Percentiles rank a stretch among this genome's conserved stretches.
phyloP scores from a whole-genome alignment of 192 early-diverging fungal species.

The Coemansia sp. region DNA sequence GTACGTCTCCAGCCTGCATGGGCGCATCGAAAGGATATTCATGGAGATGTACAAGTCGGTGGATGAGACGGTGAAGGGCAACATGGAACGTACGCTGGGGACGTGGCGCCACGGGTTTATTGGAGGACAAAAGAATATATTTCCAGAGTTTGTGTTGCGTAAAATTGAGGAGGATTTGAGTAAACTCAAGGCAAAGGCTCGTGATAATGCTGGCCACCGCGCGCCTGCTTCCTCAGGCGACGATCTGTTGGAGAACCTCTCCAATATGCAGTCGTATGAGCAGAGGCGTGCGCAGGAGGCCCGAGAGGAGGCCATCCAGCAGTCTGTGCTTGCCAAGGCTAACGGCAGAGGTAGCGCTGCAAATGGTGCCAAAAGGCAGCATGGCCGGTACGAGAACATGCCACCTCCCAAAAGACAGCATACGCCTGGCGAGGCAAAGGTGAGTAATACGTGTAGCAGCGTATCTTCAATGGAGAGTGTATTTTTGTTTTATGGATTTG shows the following conservation, averaged over 20 bases:
- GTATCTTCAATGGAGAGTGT: too few relatives aligned
- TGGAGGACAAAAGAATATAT: slow-evolving; percentile 34
- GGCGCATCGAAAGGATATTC: slow-evolving; percentile 73
- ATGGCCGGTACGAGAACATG: slow-evolving; percentile 2
- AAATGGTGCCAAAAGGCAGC: neutral
- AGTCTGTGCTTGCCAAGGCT: slow-evolving; percentile 26
- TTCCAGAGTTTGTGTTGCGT: slow-evolving; percentile 49
- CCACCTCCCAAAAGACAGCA: slow-evolving; percentile 24
- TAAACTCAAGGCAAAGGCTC: slow-evolving; percentile 32
- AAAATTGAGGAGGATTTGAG: slow-evolving; percentile 46
- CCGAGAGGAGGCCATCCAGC: slow-evolving; percentile 26
- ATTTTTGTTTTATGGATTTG: too few relatives aligned
- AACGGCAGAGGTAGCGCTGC: slow-evolving; percentile 18
- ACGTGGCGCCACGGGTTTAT: slow-evolving; percentile 80
- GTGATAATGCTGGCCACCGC: slow-evolving; percentile 2
- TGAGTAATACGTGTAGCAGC: slow-evolving; percentile 19
- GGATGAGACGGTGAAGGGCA: slow-evolving; percentile 61
- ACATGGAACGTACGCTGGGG: slow-evolving; percentile 73
- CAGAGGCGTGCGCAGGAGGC: slow-evolving; percentile 43
- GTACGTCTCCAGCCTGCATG: slow-evolving; percentile 72
- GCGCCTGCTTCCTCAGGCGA: slow-evolving; percentile 17
- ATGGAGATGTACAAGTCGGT: slow-evolving; percentile 73
- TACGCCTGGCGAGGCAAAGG: slow-evolving; percentile 23
- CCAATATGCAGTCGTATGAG: slow-evolving; percentile 38
- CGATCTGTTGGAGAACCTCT: slow-evolving; percentile 38